Evolutionary conservation across 2,329 filamentous ascomycete species (phyloP).

Genomic region (Ceratocystis eucalypticola): DNA sequence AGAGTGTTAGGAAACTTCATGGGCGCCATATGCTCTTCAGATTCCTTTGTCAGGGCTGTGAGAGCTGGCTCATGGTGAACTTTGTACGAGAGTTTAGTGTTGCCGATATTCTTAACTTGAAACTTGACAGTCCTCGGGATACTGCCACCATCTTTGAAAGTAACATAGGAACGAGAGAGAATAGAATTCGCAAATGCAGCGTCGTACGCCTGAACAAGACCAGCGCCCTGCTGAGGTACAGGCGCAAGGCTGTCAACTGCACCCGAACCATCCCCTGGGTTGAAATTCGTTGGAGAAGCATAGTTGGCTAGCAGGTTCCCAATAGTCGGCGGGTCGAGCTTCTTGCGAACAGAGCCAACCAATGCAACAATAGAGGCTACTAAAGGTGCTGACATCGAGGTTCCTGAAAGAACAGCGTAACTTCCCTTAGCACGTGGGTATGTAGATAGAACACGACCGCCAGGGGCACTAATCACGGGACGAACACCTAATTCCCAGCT

Average conservation of each 20-base stretch:
- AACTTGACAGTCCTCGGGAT: conserved; percentile 38
- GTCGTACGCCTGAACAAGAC: conserved; percentile 45
- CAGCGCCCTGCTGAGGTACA: conserved; percentile 46
- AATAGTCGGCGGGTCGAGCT: conserved; percentile 36
- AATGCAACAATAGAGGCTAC: conserved; percentile 42
- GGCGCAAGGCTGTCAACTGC: conserved; percentile 35
- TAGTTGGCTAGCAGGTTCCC: conserved; percentile 38
- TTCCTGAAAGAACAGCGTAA: conserved; percentile 42
- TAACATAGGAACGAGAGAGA: conserved; percentile 42
- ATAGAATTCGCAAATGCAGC: conserved; percentile 41
- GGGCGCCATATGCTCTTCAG: not conserved
- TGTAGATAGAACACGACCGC: conserved; percentile 45
- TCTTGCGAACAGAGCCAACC: conserved; percentile 38
- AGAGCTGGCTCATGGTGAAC: conserved; percentile 38
- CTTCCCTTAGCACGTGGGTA: conserved; percentile 27
- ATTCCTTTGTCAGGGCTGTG: conserved; percentile 40
- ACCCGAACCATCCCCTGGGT: conserved; percentile 29
- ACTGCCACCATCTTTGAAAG: conserved; percentile 52
- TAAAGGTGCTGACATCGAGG: conserved; percentile 48
- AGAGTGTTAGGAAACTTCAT: conserved; percentile 34
- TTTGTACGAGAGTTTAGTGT: conserved; percentile 36
- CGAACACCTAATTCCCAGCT: conserved; percentile 45
- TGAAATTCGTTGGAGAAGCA: conserved; percentile 37
- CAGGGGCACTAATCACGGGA: conserved; percentile 42
- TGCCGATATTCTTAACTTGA: conserved; percentile 41